Evolutionary conservation across 2,329 filamentous ascomycete genomes (phyloP), one percentile per base, ranked within the genome.

Genomic region (Bisporella sp.): DNA sequence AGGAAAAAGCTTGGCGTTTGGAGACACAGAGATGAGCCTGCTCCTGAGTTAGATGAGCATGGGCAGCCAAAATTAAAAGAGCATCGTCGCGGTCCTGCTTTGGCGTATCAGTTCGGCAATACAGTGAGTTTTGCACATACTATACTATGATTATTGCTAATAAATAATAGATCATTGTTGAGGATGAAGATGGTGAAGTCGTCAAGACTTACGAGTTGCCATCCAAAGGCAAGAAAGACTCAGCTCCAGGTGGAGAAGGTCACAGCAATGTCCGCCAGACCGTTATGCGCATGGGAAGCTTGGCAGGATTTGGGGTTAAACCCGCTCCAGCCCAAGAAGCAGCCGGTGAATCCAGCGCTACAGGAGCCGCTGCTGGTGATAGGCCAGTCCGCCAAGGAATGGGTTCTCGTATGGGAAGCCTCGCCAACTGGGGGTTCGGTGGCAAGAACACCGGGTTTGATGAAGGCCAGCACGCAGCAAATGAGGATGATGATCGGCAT

Each of bases 131-230:
- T 30, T 31, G 12, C 42, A 30, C 31, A 21, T 5, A 11, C 21
- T 46, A 8, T 47, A 30, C 3, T 1, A 5, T n/a, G 21, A 13
- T 40, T 4, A 21, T 11, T 40, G 40, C 58, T 62, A 55, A 61
- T 47, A 49, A 13, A 0, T 12, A 37, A 6, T 42, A 88, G 72
- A 89, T 95, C 57, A 92, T 95, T 64, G 86, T 95, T 12, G 88
- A 95, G 69, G 87, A 95, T 55, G 85, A 87, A 66, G 84, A 91
- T 59, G 88, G 88, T 41, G 89, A 95, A 65, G 89, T 95, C 32
- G 79, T 95, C 64, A 91, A 91, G 71, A 83, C 87, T 50, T 91
- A 90, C 63, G 84, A 91, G 56, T 77, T 92, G 31, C 84, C 85
- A 1, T 68, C 78, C 30, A 52, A 57, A 46, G 5, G n/a, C n/a